Evolutionary conservation across 2,329 filamentous ascomycete genomes (phyloP).

Genomic region (Penicillium concentricum): DNA sequence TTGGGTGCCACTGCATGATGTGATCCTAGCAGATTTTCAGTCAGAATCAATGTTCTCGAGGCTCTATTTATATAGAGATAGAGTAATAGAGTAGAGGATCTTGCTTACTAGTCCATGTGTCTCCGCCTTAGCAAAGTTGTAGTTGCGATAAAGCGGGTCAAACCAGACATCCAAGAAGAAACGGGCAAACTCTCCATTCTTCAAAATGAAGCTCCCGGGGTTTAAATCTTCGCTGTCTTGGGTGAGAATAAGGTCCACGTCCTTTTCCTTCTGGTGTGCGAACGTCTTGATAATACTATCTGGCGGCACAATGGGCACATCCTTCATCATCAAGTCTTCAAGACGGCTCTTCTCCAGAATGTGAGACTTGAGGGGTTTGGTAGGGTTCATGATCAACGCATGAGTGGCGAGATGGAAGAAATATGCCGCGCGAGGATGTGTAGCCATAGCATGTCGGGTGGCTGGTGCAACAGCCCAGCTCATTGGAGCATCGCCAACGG

Average conservation of each 20-base stretch:
- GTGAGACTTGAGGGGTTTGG: constrained; percentile 66
- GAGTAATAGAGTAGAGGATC: neutral
- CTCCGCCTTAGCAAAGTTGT: constrained; percentile 96
- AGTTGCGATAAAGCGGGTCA: constrained; percentile 86
- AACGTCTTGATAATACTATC: constrained; percentile 98
- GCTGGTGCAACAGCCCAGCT: constrained; percentile 72
- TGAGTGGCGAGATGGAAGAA: constrained; percentile 87
- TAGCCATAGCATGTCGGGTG: constrained; percentile 81
- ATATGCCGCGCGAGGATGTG: constrained; percentile 72
- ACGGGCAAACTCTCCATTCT: constrained; percentile 83
- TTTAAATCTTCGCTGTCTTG: constrained; percentile 81
- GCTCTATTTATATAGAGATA: neutral
- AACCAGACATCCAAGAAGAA: constrained; percentile 96
- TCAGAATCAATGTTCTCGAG: constrained; percentile 26
- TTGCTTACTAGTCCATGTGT: constrained; percentile 76
- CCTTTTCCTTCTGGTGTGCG: constrained; percentile 69
- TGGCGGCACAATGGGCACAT: constrained; percentile 84
- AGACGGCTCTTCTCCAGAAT: constrained; percentile 67
- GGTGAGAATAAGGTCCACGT: constrained; percentile 78
- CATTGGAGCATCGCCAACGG: constrained; percentile 42
- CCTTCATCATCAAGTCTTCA: constrained; percentile 77
- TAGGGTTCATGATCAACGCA: constrained; percentile 83
- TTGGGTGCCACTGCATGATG: constrained; percentile 94
- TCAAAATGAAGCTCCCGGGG: constrained; percentile 73
- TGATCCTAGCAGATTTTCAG: constrained; percentile 61